Conservation (phyloP, 148 eudicot genomes). For the Polygonum maritimum region DNA sequence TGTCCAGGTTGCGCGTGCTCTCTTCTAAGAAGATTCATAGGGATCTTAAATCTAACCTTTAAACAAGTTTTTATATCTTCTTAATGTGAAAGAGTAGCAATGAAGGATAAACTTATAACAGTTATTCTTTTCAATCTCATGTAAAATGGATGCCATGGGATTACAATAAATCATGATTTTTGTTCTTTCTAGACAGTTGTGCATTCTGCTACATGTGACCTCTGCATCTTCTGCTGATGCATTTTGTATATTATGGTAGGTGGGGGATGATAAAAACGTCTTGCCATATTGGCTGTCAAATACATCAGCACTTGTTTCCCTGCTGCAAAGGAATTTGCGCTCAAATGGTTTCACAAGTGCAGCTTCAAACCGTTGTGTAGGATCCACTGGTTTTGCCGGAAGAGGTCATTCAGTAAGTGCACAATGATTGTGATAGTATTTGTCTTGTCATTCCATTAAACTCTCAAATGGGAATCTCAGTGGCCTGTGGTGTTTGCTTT, state of each 20-base stretch:
- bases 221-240: neutral
- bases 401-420: constrained; percentile 39
- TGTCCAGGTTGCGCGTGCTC: neutral
- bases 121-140: neutral
- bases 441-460: neutral
- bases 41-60: neutral
- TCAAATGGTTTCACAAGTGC: constrained; percentile 76
- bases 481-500: neutral
- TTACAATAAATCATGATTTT: neutral
- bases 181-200: neutral
- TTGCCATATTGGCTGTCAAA: constrained; percentile 96
- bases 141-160: neutral
- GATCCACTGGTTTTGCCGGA: constrained; percentile 56
- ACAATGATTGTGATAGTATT: constrained; percentile 6
- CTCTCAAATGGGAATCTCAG: neutral
- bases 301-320: constrained; percentile 83
- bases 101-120: neutral
- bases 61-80: neutral
- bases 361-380: constrained; percentile 59
- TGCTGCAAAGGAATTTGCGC: constrained; percentile 81
- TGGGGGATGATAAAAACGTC: constrained; percentile 58
- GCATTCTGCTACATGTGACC: neutral
- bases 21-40: neutral
- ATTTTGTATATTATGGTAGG: constrained; percentile 31
- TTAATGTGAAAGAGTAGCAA: neutral